These are phyloP conservation scores for Geotrichum reessii DNA, from an alignment of 1,139 yeast genomes.

Conservation along the genomic window DNA sequence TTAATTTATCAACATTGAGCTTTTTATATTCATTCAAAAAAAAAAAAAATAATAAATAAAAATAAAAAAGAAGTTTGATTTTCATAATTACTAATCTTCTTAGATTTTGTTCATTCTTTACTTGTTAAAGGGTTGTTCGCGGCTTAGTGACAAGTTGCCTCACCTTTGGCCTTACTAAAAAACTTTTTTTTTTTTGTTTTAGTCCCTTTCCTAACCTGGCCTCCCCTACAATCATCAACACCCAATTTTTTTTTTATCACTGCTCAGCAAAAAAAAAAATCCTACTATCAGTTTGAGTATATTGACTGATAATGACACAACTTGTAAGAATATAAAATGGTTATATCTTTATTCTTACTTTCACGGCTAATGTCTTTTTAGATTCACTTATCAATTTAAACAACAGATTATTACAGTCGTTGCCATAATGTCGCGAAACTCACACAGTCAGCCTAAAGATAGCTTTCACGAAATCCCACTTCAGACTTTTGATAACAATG, in stretches of 20 bases:
- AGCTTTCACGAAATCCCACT: constrained; percentile 3
- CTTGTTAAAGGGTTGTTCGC: neutral
- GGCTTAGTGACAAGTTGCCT: neutral
- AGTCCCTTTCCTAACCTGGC: neutral
- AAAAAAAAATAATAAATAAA: too few species aligned
- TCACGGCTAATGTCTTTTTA: neutral
- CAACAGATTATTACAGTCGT: neutral
- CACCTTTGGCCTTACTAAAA: neutral
- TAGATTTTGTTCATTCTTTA: neutral
- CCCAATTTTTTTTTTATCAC: neutral
- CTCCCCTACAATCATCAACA: neutral
- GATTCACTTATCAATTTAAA: neutral
- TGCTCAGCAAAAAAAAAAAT: neutral
- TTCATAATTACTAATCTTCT: neutral
- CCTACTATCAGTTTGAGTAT: neutral
- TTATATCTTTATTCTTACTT: neutral
- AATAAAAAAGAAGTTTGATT: neutral
- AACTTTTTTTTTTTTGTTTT: neutral
- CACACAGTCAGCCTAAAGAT: neutral
- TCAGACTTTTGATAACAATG: neutral
- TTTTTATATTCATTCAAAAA: neutral
- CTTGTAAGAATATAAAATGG: neutral
- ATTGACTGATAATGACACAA: neutral
- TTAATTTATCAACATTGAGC: too few species aligned
- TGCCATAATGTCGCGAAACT: neutral